Percentiles rank a stretch among this genome's conserved stretches.
phyloP scores from a whole-genome alignment of 345 rosid species.

The Lagerstroemia speciosa region DNA sequence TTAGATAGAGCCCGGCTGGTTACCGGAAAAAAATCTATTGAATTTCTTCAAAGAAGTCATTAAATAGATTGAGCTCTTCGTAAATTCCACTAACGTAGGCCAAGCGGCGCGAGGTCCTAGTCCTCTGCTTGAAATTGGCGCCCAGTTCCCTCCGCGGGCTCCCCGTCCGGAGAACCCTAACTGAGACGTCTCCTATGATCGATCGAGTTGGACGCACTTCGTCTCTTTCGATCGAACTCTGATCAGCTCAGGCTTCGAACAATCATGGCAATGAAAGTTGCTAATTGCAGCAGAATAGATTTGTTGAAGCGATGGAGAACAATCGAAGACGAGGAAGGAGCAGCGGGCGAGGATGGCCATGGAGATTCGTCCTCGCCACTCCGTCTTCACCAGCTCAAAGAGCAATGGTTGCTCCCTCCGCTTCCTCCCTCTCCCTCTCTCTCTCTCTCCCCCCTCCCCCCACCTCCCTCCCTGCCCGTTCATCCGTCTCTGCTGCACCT shows the following conservation, averaged over 20 bases:
- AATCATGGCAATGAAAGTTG: slow-evolving; percentile 28
- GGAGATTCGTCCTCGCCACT: slow-evolving; percentile 20
- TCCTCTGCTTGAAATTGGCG: slow-evolving; percentile 1
- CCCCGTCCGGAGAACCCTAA: background rate
- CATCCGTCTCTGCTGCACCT: background rate
- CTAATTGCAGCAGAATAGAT: slow-evolving; percentile 36
- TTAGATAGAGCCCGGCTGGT: no score
- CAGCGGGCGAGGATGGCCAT: slow-evolving; percentile 27
- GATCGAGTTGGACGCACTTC: background rate
- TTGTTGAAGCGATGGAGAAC: slow-evolving; percentile 63
- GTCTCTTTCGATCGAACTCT: background rate
- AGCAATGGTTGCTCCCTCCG: slow-evolving; percentile 47
- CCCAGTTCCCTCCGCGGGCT: background rate
- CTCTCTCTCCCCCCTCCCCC: background rate
- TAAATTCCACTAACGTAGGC: no score
- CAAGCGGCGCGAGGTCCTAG: no score
- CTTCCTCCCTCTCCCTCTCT: no score
- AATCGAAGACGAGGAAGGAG: slow-evolving; percentile 75
- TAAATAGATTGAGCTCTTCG: no score
- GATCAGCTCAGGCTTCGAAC: background rate
- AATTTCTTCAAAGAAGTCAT: no score
- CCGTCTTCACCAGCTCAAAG: slow-evolving; percentile 58
- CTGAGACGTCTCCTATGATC: background rate
- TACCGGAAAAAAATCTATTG: no score
- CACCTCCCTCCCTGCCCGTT: background rate